A percentile compares a stretch with the other conserved stretches of the same genome.
These are phyloP conservation scores for Diaporthe ampelina DNA, from an alignment of 2,329 filamentous ascomycete species.

Conservation along the genomic window DNA sequence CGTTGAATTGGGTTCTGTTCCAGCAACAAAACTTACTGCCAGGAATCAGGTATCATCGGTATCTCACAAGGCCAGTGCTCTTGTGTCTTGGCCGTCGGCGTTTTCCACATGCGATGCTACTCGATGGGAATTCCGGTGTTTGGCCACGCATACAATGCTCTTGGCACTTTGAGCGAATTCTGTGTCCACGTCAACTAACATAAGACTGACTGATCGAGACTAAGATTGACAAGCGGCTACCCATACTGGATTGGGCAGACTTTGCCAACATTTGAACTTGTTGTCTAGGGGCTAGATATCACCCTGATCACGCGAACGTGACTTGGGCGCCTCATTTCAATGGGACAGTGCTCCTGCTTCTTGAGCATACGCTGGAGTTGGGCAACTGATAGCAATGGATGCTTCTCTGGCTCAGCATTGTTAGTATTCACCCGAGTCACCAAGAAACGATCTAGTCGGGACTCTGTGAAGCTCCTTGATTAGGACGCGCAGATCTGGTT, in stretches of 20 bases:
- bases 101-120: background rate
- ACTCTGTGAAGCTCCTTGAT: background rate
- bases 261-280: background rate
- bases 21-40: background rate
- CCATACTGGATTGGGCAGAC: background rate
- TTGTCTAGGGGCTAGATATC: background rate
- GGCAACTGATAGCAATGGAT: too few species aligned
- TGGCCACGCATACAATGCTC: background rate
- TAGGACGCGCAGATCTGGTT: too few species aligned
- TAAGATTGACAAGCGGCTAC: background rate
- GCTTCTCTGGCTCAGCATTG: background rate
- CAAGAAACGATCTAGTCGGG: too few species aligned
- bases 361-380: background rate
- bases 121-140: background rate
- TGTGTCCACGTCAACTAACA: background rate
- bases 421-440: too few species aligned
- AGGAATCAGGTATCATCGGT: background rate
- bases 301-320: background rate
- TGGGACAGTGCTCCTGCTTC: background rate
- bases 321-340: background rate
- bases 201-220: too few species aligned
- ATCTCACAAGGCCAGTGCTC: background rate
- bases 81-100: background rate
- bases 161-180: background rate
- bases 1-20: constrained; percentile 19